Conservation (phyloP, 108 stramenopile species). For the Skeletonema tropicum region DNA sequence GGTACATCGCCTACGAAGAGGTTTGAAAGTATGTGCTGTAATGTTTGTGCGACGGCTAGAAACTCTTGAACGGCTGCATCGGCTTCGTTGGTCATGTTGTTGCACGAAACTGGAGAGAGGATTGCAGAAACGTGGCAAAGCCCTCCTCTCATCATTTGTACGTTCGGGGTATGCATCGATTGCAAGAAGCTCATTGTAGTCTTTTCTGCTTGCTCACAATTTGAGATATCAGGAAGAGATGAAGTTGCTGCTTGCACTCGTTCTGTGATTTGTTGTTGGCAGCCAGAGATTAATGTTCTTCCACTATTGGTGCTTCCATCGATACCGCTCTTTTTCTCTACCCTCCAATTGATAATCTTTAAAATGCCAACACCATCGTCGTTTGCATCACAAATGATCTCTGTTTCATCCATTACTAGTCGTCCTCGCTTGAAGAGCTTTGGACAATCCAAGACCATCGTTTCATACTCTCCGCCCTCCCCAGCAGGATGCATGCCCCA, state of each 20-base stretch:
- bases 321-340: constrained; percentile 65
- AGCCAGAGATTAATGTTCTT: not conserved
- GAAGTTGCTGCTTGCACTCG: constrained; percentile 6
- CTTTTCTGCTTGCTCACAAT: not conserved
- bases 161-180: constrained; percentile 50
- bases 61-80: constrained; percentile 63
- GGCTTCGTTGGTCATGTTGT: constrained; percentile 49
- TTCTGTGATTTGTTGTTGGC: constrained; percentile 12
- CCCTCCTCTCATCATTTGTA: constrained; percentile 60
- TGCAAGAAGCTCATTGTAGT: not conserved
- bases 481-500: constrained; percentile 96
- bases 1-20: constrained; percentile 17
- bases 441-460: constrained; percentile 91
- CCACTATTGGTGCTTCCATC: constrained; percentile 6
- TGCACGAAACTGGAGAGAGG: constrained; percentile 60
- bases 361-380: constrained; percentile 87
- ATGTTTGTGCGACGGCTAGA: constrained; percentile 47
- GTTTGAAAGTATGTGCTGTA: constrained; percentile 36
- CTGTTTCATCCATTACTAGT: constrained; percentile 83
- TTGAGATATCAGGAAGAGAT: not conserved
- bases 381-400: constrained; percentile 66
- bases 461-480: constrained; percentile 99
- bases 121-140: constrained; percentile 75
- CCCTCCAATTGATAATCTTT: constrained; percentile 75
- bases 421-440: constrained; percentile 63